Evolutionary conservation across 2,329 filamentous ascomycete genomes (phyloP).

Genomic region (Xylariaceae sp.): DNA sequence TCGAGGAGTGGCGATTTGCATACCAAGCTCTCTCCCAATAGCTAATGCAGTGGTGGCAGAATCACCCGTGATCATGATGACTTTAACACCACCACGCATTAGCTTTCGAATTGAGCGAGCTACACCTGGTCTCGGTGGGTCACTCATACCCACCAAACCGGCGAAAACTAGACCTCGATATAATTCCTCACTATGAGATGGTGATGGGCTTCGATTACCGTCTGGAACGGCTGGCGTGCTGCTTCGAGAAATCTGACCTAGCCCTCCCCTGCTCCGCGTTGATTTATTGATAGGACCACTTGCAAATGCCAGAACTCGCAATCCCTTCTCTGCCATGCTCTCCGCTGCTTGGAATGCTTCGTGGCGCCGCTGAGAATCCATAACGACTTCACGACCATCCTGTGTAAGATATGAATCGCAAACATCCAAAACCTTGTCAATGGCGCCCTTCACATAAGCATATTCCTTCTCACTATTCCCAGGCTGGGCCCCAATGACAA

Average conservation of each 20-base stretch:
- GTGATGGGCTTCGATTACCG: conserved; percentile 47
- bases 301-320: conserved; percentile 91
- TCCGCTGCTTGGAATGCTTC: conserved; percentile 82
- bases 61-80: conserved; percentile 99
- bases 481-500: conserved; percentile 73
- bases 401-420: conserved; percentile 91
- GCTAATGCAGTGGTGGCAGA: conserved; percentile 93
- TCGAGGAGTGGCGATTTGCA: conserved; percentile 72
- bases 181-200: conserved; percentile 67
- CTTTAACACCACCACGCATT: conserved; percentile 92
- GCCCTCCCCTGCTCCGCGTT: conserved; percentile 49
- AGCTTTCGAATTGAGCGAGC: conserved; percentile 86
- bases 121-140: conserved; percentile 90
- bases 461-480: conserved; percentile 72
- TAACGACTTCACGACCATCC: conserved; percentile 83
- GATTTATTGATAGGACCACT: conserved; percentile 72
- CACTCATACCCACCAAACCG: conserved; percentile 95
- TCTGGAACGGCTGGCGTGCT: conserved; percentile 56
- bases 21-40: conserved; percentile 93
- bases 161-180: conserved; percentile 89
- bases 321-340: conserved; percentile 84
- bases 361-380: conserved; percentile 78
- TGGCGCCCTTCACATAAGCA: conserved; percentile 93
- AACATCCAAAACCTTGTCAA: conserved; percentile 83
- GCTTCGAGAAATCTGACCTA: conserved; percentile 52